A percentile compares a stretch with the other conserved stretches of the same genome.
phyloP scores from a whole-genome alignment of 805 yeast species.

The Metschnikowia peoriensis region DNA sequence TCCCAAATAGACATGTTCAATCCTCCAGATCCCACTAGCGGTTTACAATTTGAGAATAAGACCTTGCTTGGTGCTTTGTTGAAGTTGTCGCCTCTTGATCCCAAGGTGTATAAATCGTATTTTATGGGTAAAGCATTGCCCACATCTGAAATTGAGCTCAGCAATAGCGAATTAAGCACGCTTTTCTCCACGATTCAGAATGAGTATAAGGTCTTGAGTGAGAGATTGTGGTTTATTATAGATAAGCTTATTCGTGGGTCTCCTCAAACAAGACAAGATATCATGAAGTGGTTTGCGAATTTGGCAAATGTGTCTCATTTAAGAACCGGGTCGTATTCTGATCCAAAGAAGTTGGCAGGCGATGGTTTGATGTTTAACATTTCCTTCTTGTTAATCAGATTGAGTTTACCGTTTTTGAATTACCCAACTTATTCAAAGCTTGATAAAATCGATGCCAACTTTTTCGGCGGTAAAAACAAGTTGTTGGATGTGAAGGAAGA shows the following conservation, averaged over 20 bases:
- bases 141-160: slow-evolving; percentile 33
- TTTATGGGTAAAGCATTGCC: slow-evolving; percentile 31
- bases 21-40: slow-evolving; percentile 38
- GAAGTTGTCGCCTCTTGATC: slow-evolving; percentile 68
- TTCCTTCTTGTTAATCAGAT: slow-evolving; percentile 59
- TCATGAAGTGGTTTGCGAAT: slow-evolving; percentile 68
- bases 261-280: slow-evolving; percentile 55
- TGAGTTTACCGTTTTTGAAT: slow-evolving; percentile 84
- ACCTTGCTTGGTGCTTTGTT: slow-evolving; percentile 78
- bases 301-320: slow-evolving; percentile 81
- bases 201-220: slow-evolving; percentile 58
- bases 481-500: slow-evolving; percentile 73
- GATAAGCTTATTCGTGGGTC: slow-evolving; percentile 78
- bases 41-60: slow-evolving; percentile 54
- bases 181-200: slow-evolving; percentile 41
- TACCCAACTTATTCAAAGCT: slow-evolving; percentile 57
- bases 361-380: slow-evolving; percentile 84
- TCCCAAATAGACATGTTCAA: slow-evolving; percentile 56
- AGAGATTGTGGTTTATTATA: slow-evolving; percentile 64
- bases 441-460: slow-evolving; percentile 73
- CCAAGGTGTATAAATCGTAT: slow-evolving; percentile 46
- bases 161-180: slow-evolving; percentile 53
- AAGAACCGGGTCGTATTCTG: slow-evolving; percentile 82
- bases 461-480: slow-evolving; percentile 50
- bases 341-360: slow-evolving; percentile 60